phyloP scores from a whole-genome alignment of 768 basidiomycete species.

The Hortiboletus campestris region DNA sequence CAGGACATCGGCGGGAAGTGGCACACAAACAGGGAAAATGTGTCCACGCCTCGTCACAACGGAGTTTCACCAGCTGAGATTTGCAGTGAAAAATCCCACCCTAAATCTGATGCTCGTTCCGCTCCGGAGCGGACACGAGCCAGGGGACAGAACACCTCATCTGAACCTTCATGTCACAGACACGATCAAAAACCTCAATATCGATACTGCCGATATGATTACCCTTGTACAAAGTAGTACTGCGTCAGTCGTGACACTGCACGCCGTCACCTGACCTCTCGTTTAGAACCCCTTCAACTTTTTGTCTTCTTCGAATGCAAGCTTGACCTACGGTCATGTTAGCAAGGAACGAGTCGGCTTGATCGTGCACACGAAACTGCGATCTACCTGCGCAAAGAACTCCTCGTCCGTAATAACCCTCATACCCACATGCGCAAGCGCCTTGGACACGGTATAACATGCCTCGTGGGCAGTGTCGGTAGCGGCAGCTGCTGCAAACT shows the following conservation, averaged over 20 bases:
- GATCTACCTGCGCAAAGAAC: conserved; percentile 44
- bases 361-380: not conserved
- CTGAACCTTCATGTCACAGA: too few species aligned
- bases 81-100: too few species aligned
- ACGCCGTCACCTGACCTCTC: not conserved
- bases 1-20: too few species aligned
- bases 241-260: not conserved
- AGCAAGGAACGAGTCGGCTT: not conserved
- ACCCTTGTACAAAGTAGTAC: not conserved
- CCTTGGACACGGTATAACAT: conserved; percentile 63
- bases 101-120: not conserved
- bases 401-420: conserved; percentile 62
- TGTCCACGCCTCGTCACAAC: too few species aligned
- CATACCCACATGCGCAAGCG: conserved; percentile 65
- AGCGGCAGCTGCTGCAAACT: conserved; percentile 59
- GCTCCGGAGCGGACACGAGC: not conserved
- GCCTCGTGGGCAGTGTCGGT: conserved; percentile 61
- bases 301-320: conserved; percentile 48
- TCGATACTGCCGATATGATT: not conserved
- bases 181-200: not conserved
- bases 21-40: too few species aligned
- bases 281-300: conserved; percentile 8
- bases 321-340: not conserved
- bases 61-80: too few species aligned
- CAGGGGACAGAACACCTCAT: not conserved